Base-by-base conservation (phyloP, 805 yeast genomes). In the Nakazawaea ernobii region DNA sequence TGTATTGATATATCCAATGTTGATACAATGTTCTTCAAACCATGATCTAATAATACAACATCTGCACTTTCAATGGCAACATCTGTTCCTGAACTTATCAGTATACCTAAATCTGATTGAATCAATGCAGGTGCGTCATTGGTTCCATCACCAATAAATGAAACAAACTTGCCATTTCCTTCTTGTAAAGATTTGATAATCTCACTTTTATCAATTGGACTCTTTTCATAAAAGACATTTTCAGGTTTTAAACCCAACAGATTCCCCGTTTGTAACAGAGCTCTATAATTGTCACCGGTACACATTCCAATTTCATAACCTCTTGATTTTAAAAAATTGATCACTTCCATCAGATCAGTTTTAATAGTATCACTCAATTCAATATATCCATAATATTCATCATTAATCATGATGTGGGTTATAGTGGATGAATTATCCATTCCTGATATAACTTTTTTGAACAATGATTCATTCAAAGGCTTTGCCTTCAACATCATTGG, bases 1-100 rank as follows among this genome's bases (percentile, higher is more conserved):
- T 73, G 74, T 39, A 71, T 68, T 0, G 95, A 81, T 10, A 92
- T 77, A 49, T 84, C 86, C 30, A 85, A 60, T 0, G 91, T 85
- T 48, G 79, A 71, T 26, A 74, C 63, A 24, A 46, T 35, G 26
- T 36, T 40, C 2, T 7, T 11, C 10, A 46, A 15, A 2, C 14
- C 10, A 5, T 20, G 15, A 15, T 46, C 75, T 59, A 87, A 63
- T 13, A 94, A 69, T 15, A 94, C 96, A 35, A 94, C 77, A 63
- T 90, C 96, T 0, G 99, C 97, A n/a, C 96, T 87, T 55, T 91
- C 97, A 55, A 94, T 85, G 1, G 99, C 98, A 55, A 94, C 87
- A 58, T 94, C 98, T 0, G 98, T 87, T 5, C 98, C 97, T 0
- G 95, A 79, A 8, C 95, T 84, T 49, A 95, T 80, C 9, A 98